phyloP scores from a whole-genome alignment of 2,329 filamentous ascomycete genomes.

The Apiospora koreana region DNA sequence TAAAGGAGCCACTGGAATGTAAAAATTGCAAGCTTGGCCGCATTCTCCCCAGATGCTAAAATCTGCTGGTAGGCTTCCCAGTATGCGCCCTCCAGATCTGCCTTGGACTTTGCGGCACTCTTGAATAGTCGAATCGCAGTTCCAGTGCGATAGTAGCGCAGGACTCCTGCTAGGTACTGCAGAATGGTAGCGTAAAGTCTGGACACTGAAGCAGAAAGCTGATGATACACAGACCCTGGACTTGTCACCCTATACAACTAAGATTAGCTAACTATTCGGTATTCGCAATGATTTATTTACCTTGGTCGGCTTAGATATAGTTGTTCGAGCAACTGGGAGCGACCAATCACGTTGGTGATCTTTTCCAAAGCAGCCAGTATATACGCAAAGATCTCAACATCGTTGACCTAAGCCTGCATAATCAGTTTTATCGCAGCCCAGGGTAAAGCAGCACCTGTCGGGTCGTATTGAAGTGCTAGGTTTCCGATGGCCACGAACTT shows the following conservation, averaged over 20 bases:
- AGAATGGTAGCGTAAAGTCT: neutral
- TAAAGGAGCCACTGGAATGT: constrained; percentile 9
- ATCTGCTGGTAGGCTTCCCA: constrained; percentile 9
- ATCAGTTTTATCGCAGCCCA: neutral
- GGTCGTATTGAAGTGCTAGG: neutral
- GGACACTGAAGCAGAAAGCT: neutral
- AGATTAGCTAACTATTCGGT: neutral
- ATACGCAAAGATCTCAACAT: neutral
- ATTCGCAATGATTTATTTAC: neutral
- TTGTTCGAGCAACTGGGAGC: neutral
- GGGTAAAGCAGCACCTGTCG: neutral
- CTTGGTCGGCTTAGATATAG: neutral
- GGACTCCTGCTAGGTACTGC: neutral
- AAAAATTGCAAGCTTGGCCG: neutral
- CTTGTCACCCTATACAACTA: neutral
- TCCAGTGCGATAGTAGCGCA: neutral
- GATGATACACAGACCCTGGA: neutral
- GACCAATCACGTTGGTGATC: neutral
- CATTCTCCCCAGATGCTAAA: neutral
- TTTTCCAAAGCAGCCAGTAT: neutral
- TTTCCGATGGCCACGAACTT: neutral
- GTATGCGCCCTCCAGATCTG: neutral
- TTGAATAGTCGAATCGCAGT: neutral
- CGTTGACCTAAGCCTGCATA: neutral
- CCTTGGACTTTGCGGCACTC: neutral